Conservation (phyloP, 129 eudicot genomes). For the Erigeron canadensis region DNA sequence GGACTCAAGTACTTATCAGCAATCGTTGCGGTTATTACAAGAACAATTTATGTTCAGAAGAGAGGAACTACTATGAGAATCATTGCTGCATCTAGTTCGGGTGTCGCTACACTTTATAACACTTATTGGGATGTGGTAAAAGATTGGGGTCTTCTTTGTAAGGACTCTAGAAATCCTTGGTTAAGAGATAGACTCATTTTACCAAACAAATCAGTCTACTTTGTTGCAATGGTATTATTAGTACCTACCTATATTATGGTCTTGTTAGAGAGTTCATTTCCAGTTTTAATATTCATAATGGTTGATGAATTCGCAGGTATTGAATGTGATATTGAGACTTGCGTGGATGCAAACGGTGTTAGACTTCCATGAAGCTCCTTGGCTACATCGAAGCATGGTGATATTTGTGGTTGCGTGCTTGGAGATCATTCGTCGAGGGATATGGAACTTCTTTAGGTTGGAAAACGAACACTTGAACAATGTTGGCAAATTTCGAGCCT, state of each 20-base stretch:
- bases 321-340: slow-evolving; percentile 39
- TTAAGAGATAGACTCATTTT: slow-evolving; percentile 43
- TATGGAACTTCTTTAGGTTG: slow-evolving; percentile 50
- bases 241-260: not conserved
- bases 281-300: not conserved
- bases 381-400: slow-evolving; percentile 28
- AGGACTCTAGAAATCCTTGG: slow-evolving; percentile 40
- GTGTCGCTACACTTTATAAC: slow-evolving; percentile 31
- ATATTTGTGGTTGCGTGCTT: slow-evolving; percentile 26
- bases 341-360: slow-evolving; percentile 47
- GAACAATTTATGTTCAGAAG: slow-evolving; percentile 36
- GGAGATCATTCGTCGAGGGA: slow-evolving; percentile 42
- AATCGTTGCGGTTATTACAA: slow-evolving; percentile 40
- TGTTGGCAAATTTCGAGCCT: slow-evolving; percentile 76
- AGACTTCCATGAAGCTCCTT: slow-evolving; percentile 32
- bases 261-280: too few species aligned
- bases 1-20: slow-evolving; percentile 46
- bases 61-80: slow-evolving; percentile 30
- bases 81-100: slow-evolving; percentile 36
- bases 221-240: slow-evolving; percentile 36
- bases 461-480: slow-evolving; percentile 85
- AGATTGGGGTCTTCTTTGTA: slow-evolving; percentile 44
- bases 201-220: slow-evolving; percentile 33
- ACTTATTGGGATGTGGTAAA: slow-evolving; percentile 40
- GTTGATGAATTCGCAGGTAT: slow-evolving; percentile 22